Conservation (phyloP, 495 filamentous ascomycete species). For the Evansstolkia leycettana region DNA sequence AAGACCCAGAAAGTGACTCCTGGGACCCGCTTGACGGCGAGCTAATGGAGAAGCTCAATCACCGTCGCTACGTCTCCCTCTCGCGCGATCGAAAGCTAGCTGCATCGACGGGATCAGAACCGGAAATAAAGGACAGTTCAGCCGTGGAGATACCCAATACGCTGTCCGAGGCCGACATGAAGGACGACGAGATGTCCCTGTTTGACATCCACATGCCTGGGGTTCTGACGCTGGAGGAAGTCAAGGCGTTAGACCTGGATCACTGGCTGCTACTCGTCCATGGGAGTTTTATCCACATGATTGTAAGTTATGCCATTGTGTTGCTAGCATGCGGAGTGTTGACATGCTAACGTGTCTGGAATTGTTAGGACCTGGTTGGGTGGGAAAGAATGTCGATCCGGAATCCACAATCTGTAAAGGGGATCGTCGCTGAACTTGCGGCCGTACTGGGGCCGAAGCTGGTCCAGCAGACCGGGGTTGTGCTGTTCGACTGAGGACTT, state of each 20-base stretch:
- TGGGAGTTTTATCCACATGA: constrained; percentile 30
- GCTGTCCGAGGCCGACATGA: constrained; percentile 20
- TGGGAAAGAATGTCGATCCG: constrained; percentile 52
- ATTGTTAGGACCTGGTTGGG: constrained; percentile 40
- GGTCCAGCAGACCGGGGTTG: constrained; percentile 37
- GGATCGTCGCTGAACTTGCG: constrained; percentile 61
- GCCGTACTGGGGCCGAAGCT: constrained; percentile 63
- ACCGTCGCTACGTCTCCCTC: constrained; percentile 55
- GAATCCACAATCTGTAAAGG: constrained; percentile 44
- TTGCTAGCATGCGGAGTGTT: no score
- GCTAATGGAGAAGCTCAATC: constrained; percentile 49
- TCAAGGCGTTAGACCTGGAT: constrained; percentile 51
- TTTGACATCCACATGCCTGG: constrained; percentile 69
- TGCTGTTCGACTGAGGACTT: constrained; percentile 11
- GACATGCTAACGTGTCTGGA: not conserved
- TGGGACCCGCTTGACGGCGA: constrained; percentile 70
- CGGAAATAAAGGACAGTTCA: not conserved
- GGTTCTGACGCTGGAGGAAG: constrained; percentile 49
- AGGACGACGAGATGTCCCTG: constrained; percentile 41
- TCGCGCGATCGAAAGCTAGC: constrained; percentile 31
- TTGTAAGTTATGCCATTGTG: constrained; percentile 16
- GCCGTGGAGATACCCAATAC: constrained; percentile 11
- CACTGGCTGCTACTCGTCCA: constrained; percentile 36
- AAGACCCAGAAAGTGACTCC: constrained; percentile 58
- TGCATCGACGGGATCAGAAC: constrained; percentile 2